Percentiles rank a stretch among this genome's conserved stretches.
Evolutionary conservation across 2,329 filamentous ascomycete genomes (phyloP).

Genomic region (Sclerotinia sclerotiorum): DNA sequence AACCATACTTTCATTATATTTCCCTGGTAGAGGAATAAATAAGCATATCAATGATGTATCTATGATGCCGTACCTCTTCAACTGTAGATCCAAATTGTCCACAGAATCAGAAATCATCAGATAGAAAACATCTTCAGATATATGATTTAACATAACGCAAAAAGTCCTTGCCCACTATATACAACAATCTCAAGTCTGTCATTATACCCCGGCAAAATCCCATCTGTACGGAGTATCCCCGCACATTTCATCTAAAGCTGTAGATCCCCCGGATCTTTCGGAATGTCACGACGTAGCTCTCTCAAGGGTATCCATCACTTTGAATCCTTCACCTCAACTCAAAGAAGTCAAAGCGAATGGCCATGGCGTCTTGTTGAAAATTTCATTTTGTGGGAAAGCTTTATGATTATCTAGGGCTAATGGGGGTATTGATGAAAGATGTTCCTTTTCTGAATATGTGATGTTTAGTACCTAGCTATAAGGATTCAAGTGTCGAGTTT

Average conservation of each 20-base stretch:
- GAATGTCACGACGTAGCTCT: neutral
- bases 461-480: neutral
- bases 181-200: neutral
- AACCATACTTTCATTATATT: neutral
- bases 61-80: neutral
- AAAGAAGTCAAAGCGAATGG: no score
- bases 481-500: neutral
- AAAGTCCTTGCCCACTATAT: no score
- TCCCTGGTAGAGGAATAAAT: no score
- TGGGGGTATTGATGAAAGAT: neutral
- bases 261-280: slow-evolving; percentile 1
- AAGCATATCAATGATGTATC: neutral
- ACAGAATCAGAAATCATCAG: neutral
- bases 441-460: neutral
- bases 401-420: neutral
- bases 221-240: neutral
- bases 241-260: neutral
- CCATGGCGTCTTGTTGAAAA: neutral
- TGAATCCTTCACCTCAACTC: neutral
- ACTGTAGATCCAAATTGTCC: neutral
- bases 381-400: neutral
- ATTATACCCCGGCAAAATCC: neutral
- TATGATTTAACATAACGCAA: neutral
- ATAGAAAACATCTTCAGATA: neutral
- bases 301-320: neutral